Percentiles rank a stretch among this genome's conserved stretches.
phyloP scores from a whole-genome alignment of 2,329 filamentous ascomycete species.

The Trichophyton equinum region DNA sequence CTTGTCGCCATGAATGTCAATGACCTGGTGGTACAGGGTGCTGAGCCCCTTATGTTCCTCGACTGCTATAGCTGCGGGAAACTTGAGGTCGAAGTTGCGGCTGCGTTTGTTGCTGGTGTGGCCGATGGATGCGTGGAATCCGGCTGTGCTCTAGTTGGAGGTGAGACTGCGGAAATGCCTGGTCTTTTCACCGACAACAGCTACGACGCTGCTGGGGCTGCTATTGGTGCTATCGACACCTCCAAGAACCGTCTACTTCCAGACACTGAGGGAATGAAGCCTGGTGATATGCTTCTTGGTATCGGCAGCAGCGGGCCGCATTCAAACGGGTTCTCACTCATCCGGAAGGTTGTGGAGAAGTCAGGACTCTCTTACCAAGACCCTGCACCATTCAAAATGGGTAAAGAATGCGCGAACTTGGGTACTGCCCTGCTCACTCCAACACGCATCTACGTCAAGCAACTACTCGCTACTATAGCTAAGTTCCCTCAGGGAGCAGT shows the following conservation, averaged over 20 bases:
- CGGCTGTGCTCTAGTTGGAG: conserved; percentile 83
- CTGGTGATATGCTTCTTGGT: conserved; percentile 75
- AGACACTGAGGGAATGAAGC: conserved; percentile 58
- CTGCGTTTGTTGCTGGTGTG: conserved; percentile 82
- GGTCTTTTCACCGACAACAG: conserved; percentile 80
- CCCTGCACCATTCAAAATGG: conserved; percentile 60
- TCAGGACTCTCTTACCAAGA: conserved; percentile 60
- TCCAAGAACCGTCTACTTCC: conserved; percentile 56
- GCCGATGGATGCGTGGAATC: conserved; percentile 75
- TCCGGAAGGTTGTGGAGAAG: conserved; percentile 71
- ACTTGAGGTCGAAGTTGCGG: conserved; percentile 63
- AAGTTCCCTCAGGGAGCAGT: conserved; percentile 31
- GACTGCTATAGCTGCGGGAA: conserved; percentile 95
- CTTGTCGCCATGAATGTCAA: conserved; percentile 99
- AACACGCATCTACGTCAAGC: conserved; percentile 85
- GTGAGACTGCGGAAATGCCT: conserved; percentile 97
- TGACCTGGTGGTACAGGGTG: conserved; percentile 89
- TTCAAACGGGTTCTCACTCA: conserved; percentile 96
- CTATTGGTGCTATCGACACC: conserved; percentile 64
- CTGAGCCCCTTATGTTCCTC: conserved; percentile 88
- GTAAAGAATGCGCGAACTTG: conserved; percentile 37
- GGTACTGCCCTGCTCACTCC: conserved; percentile 74
- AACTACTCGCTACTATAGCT: conserved; percentile 54
- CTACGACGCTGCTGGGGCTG: conserved; percentile 86
- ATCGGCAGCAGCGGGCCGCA: conserved; percentile 78